These are phyloP conservation scores for Dalbergia oliveri DNA, from an alignment of 306 rosid species.

Conservation along the genomic window DNA sequence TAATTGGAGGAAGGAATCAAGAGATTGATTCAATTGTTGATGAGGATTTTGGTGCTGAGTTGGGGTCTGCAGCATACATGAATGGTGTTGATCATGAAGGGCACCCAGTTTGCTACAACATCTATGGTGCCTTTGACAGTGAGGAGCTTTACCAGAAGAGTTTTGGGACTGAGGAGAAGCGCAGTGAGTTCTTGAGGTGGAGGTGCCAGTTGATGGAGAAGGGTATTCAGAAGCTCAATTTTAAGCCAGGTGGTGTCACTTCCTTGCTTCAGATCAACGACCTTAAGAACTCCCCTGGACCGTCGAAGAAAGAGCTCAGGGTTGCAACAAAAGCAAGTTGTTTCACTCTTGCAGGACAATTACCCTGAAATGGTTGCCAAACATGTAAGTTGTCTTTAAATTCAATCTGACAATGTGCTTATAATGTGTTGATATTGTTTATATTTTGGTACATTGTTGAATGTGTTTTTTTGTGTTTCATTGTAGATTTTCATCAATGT, in stretches of 20 bases:
- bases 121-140: conserved; percentile 52
- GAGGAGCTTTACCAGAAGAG: conserved; percentile 54
- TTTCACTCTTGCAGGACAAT: conserved; percentile 60
- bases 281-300: conserved; percentile 56
- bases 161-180: conserved; percentile 54
- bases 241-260: conserved; percentile 61
- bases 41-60: conserved; percentile 46
- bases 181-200: conserved; percentile 56
- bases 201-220: conserved; percentile 66
- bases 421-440: not conserved
- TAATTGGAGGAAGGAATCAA: conserved; percentile 59
- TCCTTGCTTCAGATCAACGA: conserved; percentile 64
- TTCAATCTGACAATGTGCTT: not conserved
- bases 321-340: conserved; percentile 50
- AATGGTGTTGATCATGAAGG: conserved; percentile 59
- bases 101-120: conserved; percentile 62
- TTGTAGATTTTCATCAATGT: conserved; percentile 67
- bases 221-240: conserved; percentile 55
- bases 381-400: conserved; percentile 49
- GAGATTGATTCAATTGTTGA: conserved; percentile 54
- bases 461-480: conserved; percentile 20
- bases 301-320: conserved; percentile 58
- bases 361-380: conserved; percentile 66
- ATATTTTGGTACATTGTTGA: not conserved
- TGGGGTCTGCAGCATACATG: conserved; percentile 48